Percentiles rank a stretch among this genome's conserved stretches.
phyloP scores from a whole-genome alignment of 331 rosid species.

The Arachis monticola region DNA sequence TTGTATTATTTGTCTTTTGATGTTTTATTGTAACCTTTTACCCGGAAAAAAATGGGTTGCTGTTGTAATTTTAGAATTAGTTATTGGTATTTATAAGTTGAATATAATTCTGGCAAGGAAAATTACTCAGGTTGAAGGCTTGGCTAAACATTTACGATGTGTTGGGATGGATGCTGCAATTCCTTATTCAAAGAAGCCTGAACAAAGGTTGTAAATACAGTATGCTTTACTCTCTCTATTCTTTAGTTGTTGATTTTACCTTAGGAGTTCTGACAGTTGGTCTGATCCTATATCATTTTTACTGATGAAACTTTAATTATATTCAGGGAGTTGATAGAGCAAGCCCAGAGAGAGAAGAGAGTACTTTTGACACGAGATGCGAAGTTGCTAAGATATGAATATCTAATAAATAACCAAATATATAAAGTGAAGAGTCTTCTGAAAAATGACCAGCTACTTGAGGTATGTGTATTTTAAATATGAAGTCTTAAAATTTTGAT shows the following conservation, averaged over 20 bases:
- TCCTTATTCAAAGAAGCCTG: constrained; percentile 80
- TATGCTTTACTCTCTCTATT: constrained; percentile 8
- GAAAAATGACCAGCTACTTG: constrained; percentile 54
- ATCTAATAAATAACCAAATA: constrained; percentile 64
- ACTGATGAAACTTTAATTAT: constrained; percentile 28
- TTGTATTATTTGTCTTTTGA: background rate
- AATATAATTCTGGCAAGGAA: constrained; percentile 39
- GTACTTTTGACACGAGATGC: constrained; percentile 88
- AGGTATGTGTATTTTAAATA: no score
- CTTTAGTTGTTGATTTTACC: constrained; percentile 19
- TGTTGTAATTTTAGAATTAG: constrained; percentile 30
- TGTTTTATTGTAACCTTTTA: constrained; percentile 18
- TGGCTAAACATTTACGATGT: constrained; percentile 95
- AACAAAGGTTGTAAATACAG: constrained; percentile 63
- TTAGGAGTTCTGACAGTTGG: constrained; percentile 22
- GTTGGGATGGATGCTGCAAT: constrained; percentile 95
- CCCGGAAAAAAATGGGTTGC: constrained; percentile 1
- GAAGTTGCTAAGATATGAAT: constrained; percentile 71
- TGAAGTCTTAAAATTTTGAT: no score
- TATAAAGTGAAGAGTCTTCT: constrained; percentile 78
- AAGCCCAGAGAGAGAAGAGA: constrained; percentile 70
- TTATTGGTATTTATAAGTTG: constrained; percentile 26
- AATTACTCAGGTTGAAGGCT: constrained; percentile 85
- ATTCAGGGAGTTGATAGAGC: constrained; percentile 69
- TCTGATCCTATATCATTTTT: constrained; percentile 16